Evolutionary conservation across 2,329 filamentous ascomycete species (phyloP).

Genomic region (Camptophora hylomeconis): DNA sequence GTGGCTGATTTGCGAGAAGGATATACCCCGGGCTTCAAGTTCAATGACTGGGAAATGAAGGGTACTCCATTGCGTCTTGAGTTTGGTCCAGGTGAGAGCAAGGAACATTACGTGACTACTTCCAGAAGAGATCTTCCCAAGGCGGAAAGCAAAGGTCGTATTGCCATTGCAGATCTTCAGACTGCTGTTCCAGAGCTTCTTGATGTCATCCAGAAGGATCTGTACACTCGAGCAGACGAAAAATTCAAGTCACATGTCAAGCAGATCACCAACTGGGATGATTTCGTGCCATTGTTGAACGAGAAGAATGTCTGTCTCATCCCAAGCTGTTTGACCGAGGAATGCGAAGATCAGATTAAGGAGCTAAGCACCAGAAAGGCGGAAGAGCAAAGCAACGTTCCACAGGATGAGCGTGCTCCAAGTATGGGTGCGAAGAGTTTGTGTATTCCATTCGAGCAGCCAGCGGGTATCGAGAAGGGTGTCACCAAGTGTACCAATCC

Average conservation of each 20-base stretch:
- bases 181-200: constrained; percentile 67
- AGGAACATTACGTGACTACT: constrained; percentile 69
- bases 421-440: constrained; percentile 66
- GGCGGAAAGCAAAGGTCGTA: constrained; percentile 47
- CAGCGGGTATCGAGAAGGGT: constrained; percentile 61
- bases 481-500: constrained; percentile 89
- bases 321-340: constrained; percentile 69
- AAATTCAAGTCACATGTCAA: constrained; percentile 71
- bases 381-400: constrained; percentile 46
- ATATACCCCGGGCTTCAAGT: constrained; percentile 92
- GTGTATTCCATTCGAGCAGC: constrained; percentile 77
- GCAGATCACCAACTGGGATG: constrained; percentile 72
- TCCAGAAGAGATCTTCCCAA: constrained; percentile 68
- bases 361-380: constrained; percentile 69
- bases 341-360: constrained; percentile 93
- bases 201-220: constrained; percentile 77
- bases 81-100: constrained; percentile 88
- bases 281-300: constrained; percentile 82
- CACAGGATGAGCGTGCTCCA: constrained; percentile 60
- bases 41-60: constrained; percentile 97
- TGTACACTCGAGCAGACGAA: constrained; percentile 63
- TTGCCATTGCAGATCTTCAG: constrained; percentile 60
- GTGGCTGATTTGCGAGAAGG: constrained; percentile 77
- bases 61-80: constrained; percentile 89
- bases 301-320: constrained; percentile 86